Evolutionary conservation across 2,329 filamentous ascomycete genomes (phyloP), one percentile per base, ranked within the genome.

Genomic region (Pochonia chlamydosporia): DNA sequence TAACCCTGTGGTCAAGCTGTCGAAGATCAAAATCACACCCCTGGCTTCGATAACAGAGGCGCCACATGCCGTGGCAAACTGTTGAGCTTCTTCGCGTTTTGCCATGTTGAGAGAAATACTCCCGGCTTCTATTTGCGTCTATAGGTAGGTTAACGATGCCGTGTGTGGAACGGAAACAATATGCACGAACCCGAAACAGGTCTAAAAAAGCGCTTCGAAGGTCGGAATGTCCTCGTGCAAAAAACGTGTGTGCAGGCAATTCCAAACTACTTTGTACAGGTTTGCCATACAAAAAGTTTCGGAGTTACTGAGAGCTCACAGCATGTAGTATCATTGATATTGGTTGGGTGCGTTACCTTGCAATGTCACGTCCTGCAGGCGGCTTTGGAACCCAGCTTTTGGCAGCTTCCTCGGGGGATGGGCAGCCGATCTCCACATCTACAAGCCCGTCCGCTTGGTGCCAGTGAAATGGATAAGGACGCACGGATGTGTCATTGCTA

Each of bases 321-420:
- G n/a, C n/a, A n/a, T n/a, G n/a, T n/a, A n/a, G n/a, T n/a, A n/a
- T n/a, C n/a, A n/a, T n/a, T n/a, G n/a, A n/a, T 13, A 28, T 7
- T 28, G 26, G 26, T 28, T 33, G n/a, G 42, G 44, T 20, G 43
- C 13, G 37, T 40, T 46, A 46, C 44, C 33, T 40, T 25, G 36
- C 35, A 46, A 33, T 46, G 44, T 40, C 21, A 33, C 43, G 25
- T 33, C 37, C 36, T 26, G 21, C 35, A 39, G n/a, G n/a, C n/a
- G n/a, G n/a, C n/a, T n/a, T n/a, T n/a, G n/a, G n/a, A n/a, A n/a
- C n/a, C n/a, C n/a, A n/a, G n/a, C n/a, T n/a, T n/a, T n/a, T n/a
- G n/a, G n/a, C n/a, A n/a, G n/a, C n/a, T n/a, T n/a, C n/a, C n/a
- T n/a, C n/a, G n/a, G n/a, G n/a, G n/a, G n/a, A n/a, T n/a, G n/a